These are phyloP conservation scores for Mycena pura DNA, from an alignment of 768 basidiomycete genomes.

Conservation along the genomic window DNA sequence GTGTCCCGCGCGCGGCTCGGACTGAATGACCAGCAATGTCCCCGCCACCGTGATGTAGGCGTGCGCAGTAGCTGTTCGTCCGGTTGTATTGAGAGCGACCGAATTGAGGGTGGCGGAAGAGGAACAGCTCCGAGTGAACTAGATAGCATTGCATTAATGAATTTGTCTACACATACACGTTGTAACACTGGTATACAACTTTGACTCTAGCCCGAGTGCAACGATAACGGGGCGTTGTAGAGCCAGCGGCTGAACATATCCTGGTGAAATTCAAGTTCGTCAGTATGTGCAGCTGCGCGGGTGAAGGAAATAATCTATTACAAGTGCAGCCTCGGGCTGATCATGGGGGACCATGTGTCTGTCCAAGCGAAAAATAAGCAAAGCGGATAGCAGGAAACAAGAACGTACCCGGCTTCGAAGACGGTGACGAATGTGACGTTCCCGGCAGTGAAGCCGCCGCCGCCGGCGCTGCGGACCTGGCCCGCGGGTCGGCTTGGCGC, in stretches of 20 bases:
- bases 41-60: no score
- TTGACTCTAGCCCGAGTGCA: no score
- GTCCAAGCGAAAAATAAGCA: constrained; percentile 14
- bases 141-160: no score
- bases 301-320: background rate
- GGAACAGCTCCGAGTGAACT: no score
- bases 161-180: no score
- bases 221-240: constrained; percentile 21
- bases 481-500: constrained; percentile 70
- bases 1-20: no score
- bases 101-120: no score
- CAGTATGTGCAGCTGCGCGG: background rate
- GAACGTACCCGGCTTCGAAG: constrained; percentile 77
- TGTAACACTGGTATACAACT: no score
- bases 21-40: no score
- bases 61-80: no score
- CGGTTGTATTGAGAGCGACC: no score
- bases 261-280: no score
- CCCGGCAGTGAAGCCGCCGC: constrained; percentile 70
- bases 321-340: constrained; percentile 86
- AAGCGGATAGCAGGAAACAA: background rate
- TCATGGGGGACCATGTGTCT: constrained; percentile 93
- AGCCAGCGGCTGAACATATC: constrained; percentile 24
- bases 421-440: constrained; percentile 85
- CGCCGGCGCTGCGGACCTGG: constrained; percentile 72